These are phyloP conservation scores for Teunomyces pallodes DNA, from an alignment of 805 yeast species.

Conservation along the genomic window DNA sequence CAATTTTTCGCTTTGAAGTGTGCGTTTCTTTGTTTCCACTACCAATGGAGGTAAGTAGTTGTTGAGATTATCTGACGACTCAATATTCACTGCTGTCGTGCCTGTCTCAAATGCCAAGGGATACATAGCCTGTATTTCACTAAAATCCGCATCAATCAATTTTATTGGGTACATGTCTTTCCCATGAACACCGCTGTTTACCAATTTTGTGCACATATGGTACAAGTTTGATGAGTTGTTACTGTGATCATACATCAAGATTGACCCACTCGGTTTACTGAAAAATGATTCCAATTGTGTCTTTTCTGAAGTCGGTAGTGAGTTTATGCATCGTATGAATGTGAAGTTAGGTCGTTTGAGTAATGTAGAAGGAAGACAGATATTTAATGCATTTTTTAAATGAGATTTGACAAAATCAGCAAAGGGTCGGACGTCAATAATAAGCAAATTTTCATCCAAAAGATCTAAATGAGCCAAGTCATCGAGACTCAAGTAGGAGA, in stretches of 20 bases:
- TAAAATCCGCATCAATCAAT: conserved; percentile 43
- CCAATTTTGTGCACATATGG: conserved; percentile 49
- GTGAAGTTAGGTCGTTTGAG: conserved; percentile 73
- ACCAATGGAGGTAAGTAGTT: conserved; percentile 10
- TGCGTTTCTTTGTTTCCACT: background rate
- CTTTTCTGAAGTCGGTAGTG: conserved; percentile 55
- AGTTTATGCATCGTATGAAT: conserved; percentile 57
- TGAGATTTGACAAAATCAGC: conserved; percentile 65
- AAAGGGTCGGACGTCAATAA: conserved; percentile 79
- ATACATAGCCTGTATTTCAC: conserved; percentile 24
- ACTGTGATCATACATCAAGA: conserved; percentile 47
- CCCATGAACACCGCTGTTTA: conserved; percentile 21
- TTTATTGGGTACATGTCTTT: conserved; percentile 32
- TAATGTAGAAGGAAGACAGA: conserved; percentile 88
- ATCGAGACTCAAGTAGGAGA: conserved; percentile 14
- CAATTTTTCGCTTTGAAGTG: conserved; percentile 10
- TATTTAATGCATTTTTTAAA: conserved; percentile 60
- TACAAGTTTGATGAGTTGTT: conserved; percentile 39
- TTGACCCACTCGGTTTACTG: conserved; percentile 9
- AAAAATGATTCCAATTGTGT: conserved; percentile 37
- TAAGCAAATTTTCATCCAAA: conserved; percentile 22
- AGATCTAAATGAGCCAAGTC: conserved; percentile 9
- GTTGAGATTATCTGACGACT: conserved; percentile 3
- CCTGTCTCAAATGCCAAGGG: conserved; percentile 23
- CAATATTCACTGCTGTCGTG: conserved; percentile 3